Conservation (phyloP, 108 stramenopile species). For the Bacterosira constricta region DNA sequence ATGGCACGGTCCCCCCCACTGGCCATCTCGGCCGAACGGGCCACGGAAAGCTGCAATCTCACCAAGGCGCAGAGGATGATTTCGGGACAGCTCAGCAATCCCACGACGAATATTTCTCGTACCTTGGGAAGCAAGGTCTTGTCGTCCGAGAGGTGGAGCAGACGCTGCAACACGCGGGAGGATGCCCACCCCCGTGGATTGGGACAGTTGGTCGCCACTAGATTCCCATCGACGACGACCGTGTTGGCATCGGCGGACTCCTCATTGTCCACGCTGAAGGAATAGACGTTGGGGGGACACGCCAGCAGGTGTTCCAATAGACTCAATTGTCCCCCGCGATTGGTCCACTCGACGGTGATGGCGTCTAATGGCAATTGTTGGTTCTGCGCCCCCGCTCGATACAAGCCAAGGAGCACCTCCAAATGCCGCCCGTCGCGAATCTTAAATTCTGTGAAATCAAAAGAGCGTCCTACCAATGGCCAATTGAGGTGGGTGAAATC, state of each 20-base stretch:
- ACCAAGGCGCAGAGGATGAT: constrained; percentile 81
- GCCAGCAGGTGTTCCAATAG: constrained; percentile 71
- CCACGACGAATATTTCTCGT: constrained; percentile 77
- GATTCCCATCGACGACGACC: constrained; percentile 12
- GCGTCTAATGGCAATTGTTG: constrained; percentile 61
- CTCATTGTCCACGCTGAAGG: constrained; percentile 66
- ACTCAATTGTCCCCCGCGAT: constrained; percentile 81
- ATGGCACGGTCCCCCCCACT: constrained; percentile 13
- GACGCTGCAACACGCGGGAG: constrained; percentile 67
- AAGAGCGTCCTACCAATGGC: constrained; percentile 71
- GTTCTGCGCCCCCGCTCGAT: constrained; percentile 63
- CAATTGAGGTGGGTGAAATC: constrained; percentile 87
- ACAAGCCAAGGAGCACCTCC: constrained; percentile 77
- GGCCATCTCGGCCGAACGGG: constrained; percentile 32
- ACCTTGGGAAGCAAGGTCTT: constrained; percentile 70
- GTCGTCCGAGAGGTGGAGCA: constrained; percentile 78
- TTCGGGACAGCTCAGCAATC: constrained; percentile 74
- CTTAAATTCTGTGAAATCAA: constrained; percentile 88
- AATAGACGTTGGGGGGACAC: constrained; percentile 68
- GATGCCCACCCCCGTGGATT: constrained; percentile 83
- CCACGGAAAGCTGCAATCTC: constrained; percentile 51
- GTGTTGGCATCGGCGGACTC: constrained; percentile 78
- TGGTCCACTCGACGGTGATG: constrained; percentile 77
- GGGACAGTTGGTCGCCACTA: constrained; percentile 26
- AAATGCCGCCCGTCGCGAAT: constrained; percentile 75